Base-by-base conservation (phyloP, 306 rosid genomes). In the Cicer chorassanicum region DNA sequence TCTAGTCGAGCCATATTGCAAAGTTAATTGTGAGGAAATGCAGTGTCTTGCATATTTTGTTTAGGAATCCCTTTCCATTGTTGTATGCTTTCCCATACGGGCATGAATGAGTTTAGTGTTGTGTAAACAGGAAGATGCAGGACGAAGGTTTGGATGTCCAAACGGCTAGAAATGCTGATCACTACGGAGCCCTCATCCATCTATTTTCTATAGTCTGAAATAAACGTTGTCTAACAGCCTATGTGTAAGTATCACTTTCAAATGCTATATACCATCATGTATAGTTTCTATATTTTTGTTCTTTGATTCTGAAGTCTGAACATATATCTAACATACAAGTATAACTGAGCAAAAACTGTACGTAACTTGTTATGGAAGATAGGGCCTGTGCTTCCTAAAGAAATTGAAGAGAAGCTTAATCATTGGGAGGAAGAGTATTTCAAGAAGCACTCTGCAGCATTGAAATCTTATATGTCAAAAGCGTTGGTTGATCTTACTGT, bases 201-300 rank as follows among this genome's bases (percentile, higher is more conserved):
- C 98, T 91, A 87, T 92, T 93, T 65, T 57, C 98, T 73, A 71
- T 93, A 78, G 93, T 86, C 78, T 90, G 97, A 56, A 91, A 93
- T 78, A 93, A 93, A 75, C 97, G 94, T 68, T 89, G 96, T 78
- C 84, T 93, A 44, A 82, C 89, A 90, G 92, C 98, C 56, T 91
- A 89, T 72, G 59, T 85, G 98, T 89, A 80, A 84, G 80, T 72
- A 38, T 65, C 44, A 51, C 53, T 78, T 80, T 39, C 55, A 72
- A 39, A 70, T 75, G 53, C 15, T 49, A 54, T 74, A 68, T 48
- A 59, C 45, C 44, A 12, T 62, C n/a, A 38, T 61, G 2, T 10
- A 2, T 16, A 72, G 41, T 29, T 68, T 54, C 75, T 60, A 3
- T 67, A 19, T 55, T 55, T 44, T 44, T 67, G 45, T 63, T 8